phyloP scores from a whole-genome alignment of 176 grass and related monocot genomes.

The Oryza glumipatula region DNA sequence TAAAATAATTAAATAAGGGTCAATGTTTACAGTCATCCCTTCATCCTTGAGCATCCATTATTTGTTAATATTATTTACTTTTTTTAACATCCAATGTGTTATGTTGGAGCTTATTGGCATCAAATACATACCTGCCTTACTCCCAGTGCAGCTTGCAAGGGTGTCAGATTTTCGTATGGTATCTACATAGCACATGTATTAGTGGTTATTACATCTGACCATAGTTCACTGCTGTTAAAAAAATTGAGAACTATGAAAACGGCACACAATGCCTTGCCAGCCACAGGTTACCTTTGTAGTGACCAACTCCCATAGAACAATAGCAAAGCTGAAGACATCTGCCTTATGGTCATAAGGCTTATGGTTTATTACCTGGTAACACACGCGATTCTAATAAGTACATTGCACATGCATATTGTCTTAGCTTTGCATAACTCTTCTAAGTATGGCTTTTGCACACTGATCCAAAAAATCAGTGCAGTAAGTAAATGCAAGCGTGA shows the following conservation, averaged over 20 bases:
- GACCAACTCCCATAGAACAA: slow-evolving; percentile 87
- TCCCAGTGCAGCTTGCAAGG: slow-evolving; percentile 91
- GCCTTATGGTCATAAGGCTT: slow-evolving; percentile 81
- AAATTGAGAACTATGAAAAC: slow-evolving; percentile 3
- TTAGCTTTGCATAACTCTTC: background rate
- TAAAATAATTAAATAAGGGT: slow-evolving; percentile 45
- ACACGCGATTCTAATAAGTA: slow-evolving; percentile 32
- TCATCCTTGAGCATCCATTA: background rate
- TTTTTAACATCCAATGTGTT: background rate
- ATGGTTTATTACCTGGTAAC: slow-evolving; percentile 91
- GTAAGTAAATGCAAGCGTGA: slow-evolving; percentile 3
- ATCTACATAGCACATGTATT: slow-evolving; percentile 63
- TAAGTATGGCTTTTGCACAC: background rate
- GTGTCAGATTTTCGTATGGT: slow-evolving; percentile 86
- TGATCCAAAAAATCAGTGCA: background rate
- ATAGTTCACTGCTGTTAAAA: background rate
- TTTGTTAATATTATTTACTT: background rate
- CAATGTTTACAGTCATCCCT: slow-evolving; percentile 6
- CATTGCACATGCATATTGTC: background rate
- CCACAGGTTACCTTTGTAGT: slow-evolving; percentile 78
- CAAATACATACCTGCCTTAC: slow-evolving; percentile 76
- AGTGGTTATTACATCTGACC: slow-evolving; percentile 6
- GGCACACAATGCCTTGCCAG: background rate
- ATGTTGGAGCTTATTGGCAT: background rate
- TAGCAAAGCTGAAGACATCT: slow-evolving; percentile 95